Percentiles rank a stretch among this genome's conserved stretches.
Evolutionary conservation across 2,329 filamentous ascomycete genomes (phyloP).

Genomic region (Ascochyta pisi): DNA sequence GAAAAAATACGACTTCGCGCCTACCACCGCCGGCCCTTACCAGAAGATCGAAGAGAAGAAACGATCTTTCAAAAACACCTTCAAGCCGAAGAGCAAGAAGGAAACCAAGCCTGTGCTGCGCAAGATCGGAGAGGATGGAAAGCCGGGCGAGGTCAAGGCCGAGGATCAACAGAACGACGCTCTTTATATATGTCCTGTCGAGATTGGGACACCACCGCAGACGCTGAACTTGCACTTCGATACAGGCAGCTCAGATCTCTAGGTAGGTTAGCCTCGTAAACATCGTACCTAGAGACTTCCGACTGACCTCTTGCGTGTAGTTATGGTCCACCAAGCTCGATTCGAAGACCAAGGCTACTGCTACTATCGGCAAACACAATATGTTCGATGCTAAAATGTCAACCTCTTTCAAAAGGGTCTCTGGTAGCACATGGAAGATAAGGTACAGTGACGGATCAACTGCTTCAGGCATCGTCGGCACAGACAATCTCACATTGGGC

Average conservation of each 20-base stretch:
- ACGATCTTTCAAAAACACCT: conserved; percentile 24
- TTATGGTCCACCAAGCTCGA: conserved; percentile 36
- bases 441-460: conserved; percentile 68
- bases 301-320: conserved; percentile 10
- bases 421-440: conserved; percentile 64
- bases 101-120: conserved; percentile 53
- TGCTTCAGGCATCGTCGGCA: conserved; percentile 68
- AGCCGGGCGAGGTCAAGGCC: conserved; percentile 58
- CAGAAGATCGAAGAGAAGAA: conserved; percentile 56
- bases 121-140: conserved; percentile 46
- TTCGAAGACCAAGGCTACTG: conserved; percentile 50
- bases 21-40: conserved; percentile 69
- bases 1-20: conserved; percentile 67
- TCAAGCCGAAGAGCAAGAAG: conserved; percentile 57
- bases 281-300: not conserved
- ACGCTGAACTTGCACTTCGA: conserved; percentile 70
- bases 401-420: conserved; percentile 44
- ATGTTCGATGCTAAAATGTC: conserved; percentile 54
- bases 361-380: conserved; percentile 62
- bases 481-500: conserved; percentile 67
- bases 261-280: conserved; percentile 36
- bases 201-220: conserved; percentile 64
- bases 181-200: conserved; percentile 59
- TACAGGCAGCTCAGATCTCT: conserved; percentile 72
- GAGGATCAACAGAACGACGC: conserved; percentile 34